Evolutionary conservation across 2,329 filamentous ascomycete genomes (phyloP), one percentile per base, ranked within the genome.

Genomic region (Septoria linicola): DNA sequence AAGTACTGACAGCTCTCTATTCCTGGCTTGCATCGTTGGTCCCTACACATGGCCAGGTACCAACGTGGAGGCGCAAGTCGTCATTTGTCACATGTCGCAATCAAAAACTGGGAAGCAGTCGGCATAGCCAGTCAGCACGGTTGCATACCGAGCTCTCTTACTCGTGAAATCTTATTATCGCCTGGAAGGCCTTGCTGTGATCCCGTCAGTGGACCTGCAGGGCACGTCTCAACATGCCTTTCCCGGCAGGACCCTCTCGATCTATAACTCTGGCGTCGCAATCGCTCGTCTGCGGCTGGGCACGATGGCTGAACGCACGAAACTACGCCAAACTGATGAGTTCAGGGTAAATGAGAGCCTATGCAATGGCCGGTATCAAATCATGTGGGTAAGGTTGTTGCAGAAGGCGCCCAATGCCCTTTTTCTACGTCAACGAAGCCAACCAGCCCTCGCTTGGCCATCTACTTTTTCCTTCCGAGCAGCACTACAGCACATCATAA

Each of bases 231-330:
- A 44, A 55, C 58, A 57, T 51, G 53, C 49, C 25, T 20, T 37
- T 8, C 59, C 54, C 30, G 32, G 51, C 46, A 43, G 41, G 42
- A 36, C 31, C 45, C 30, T 51, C 46, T 51, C 54, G 54, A 58
- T 58, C 59, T 48, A 40, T 51, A 51, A 51, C 31, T 54, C 36
- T 34, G 45, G 35, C 32, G 41, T 54, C 46, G 31, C 49, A 43
- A 60, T 59, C 57, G 56, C 31, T 47, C 35, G 37, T 41, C 41
- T 50, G 47, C 47, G 49, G 55, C 58, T 55, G 58, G 53, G 31
- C 39, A 43, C 50, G 48, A 50, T 48, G 52, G 41, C 36, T 45
- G 51, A 51, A 51, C 45, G 41, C 41, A 36, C 53, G 46, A 53
- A 42, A 44, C 50, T 53, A 44, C 43, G 47, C 46, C 42, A 45